A percentile compares a stretch with the other conserved stretches of the same genome.
phyloP scores from a whole-genome alignment of 2,329 filamentous ascomycete genomes.

The Colletotrichum sp. region DNA sequence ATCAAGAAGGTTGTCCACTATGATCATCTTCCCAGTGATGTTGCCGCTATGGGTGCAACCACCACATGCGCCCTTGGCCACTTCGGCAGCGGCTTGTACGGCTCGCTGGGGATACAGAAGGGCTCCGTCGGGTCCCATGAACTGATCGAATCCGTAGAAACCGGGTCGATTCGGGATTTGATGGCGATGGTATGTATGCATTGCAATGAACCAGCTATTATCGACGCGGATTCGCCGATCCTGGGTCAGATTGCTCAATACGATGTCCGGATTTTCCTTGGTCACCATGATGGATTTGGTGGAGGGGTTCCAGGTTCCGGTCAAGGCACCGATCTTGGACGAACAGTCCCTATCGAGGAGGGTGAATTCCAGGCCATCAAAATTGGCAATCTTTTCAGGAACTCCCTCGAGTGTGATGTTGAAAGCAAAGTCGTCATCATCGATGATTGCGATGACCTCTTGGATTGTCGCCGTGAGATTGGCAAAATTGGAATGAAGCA shows the following conservation, averaged over 20 bases:
- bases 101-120: constrained; percentile 6
- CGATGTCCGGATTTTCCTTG: neutral
- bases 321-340: neutral
- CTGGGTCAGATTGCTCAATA: neutral
- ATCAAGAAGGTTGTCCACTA: constrained; percentile 24
- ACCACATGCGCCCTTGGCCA: neutral
- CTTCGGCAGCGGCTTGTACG: neutral
- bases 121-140: constrained; percentile 4
- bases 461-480: neutral
- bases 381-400: fast-evolving
- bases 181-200: constrained; percentile 11
- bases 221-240: neutral
- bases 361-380: neutral
- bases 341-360: neutral
- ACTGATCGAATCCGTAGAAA: constrained; percentile 22
- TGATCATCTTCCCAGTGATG: constrained; percentile 24
- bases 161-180: constrained; percentile 7
- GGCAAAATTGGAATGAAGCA: neutral
- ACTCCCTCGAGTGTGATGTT: neutral
- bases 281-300: neutral
- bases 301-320: neutral
- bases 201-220: constrained; percentile 16
- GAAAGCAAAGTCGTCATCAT: neutral
- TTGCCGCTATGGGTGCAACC: constrained; percentile 6
- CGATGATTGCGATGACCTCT: neutral